These are phyloP conservation scores for Penicillium sp. DNA, from an alignment of 2,329 filamentous ascomycete species.

Conservation along the genomic window DNA sequence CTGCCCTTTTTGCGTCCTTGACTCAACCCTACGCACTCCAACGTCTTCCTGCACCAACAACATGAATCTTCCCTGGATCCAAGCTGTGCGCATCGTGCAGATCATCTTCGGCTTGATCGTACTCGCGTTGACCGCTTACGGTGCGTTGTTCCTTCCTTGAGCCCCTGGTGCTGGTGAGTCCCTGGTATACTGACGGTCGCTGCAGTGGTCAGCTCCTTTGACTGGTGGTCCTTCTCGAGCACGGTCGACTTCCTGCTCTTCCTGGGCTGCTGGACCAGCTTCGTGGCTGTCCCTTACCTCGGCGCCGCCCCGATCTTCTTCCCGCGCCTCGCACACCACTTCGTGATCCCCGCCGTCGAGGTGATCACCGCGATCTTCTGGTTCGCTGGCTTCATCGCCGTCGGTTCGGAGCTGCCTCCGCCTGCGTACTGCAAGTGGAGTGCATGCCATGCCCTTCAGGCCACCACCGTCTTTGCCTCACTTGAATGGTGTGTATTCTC, in stretches of 20 bases:
- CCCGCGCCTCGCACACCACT: constrained; percentile 60
- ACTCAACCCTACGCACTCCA: neutral
- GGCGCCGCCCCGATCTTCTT: constrained; percentile 64
- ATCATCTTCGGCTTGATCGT: constrained; percentile 69
- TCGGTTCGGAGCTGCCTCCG: constrained; percentile 64
- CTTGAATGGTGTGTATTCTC: constrained; percentile 46
- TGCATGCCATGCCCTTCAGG: constrained; percentile 60
- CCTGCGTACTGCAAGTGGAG: constrained; percentile 53
- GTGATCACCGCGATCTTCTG: constrained; percentile 78
- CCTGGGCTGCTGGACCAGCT: constrained; percentile 70
- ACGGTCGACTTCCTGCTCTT: constrained; percentile 77
- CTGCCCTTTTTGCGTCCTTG: neutral
- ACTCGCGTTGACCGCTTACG: constrained; percentile 70
- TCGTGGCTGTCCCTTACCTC: constrained; percentile 67
- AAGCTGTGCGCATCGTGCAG: constrained; percentile 65
- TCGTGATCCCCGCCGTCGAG: constrained; percentile 66
- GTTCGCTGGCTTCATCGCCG: constrained; percentile 80
- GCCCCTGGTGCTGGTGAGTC: neutral
- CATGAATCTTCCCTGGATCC: constrained; percentile 28
- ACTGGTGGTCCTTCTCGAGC: constrained; percentile 52
- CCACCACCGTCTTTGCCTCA: constrained; percentile 48
- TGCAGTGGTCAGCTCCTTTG: constrained; percentile 54
- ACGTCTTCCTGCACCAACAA: neutral
- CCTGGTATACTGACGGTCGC: neutral
- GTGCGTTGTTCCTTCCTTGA: constrained; percentile 48